Evolutionary conservation across 805 yeast genomes (phyloP).

Genomic region (Yarrowia divulgata): DNA sequence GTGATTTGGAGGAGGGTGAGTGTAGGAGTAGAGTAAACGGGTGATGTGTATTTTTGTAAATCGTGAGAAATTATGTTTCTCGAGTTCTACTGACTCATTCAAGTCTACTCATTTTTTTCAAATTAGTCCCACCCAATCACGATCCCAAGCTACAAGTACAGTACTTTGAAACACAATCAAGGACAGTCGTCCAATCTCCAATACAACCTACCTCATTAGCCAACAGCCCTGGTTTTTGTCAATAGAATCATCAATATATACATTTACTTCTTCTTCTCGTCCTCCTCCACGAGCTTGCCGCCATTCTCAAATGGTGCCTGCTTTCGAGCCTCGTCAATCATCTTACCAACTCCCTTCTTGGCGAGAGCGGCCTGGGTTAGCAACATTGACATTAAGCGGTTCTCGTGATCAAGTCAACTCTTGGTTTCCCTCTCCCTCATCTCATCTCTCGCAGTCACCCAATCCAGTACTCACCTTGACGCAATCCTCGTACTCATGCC

Average conservation of each 20-base stretch:
- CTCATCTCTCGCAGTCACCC: constrained; percentile 10
- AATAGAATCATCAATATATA: constrained; percentile 5
- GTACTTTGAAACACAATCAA: no score
- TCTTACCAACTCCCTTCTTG: constrained; percentile 77
- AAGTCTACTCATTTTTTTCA: no score
- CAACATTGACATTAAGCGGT: no score
- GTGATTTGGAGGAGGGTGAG: background rate
- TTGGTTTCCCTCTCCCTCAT: background rate
- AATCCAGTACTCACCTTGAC: constrained; percentile 60
- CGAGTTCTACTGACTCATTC: no score
- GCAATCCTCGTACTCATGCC: constrained; percentile 90
- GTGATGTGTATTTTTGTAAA: background rate
- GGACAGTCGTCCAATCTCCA: no score
- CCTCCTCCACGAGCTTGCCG: constrained; percentile 37
- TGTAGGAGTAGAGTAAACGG: no score
- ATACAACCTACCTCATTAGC: no score
- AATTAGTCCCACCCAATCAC: no score
- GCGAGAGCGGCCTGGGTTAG: constrained; percentile 57
- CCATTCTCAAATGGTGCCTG: constrained; percentile 82
- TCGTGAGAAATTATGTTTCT: no score
- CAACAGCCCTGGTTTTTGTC: background rate
- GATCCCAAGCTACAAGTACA: no score
- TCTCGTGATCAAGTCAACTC: background rate
- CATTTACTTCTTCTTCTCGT: constrained; percentile 34
- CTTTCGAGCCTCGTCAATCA: constrained; percentile 85